Percentiles rank a stretch among this genome's conserved stretches.
Conservation (phyloP, 1,284 basidiomycete species). For the Pseudozyma hubeiensis region DNA sequence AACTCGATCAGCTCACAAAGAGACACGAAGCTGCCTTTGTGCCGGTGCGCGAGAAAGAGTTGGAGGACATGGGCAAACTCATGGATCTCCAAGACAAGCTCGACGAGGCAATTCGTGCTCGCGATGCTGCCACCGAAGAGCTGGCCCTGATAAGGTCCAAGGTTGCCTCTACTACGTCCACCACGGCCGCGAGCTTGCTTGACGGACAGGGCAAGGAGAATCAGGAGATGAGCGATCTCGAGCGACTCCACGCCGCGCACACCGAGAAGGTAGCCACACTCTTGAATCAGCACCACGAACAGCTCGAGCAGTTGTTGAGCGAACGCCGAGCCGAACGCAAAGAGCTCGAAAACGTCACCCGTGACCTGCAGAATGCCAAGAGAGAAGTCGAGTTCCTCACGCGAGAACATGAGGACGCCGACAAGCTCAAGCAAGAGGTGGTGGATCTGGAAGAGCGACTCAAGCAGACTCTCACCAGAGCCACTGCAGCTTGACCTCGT, state of each 20-base stretch:
- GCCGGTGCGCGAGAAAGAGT: constrained; percentile 34
- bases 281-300: constrained; percentile 40
- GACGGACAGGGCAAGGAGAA: constrained; percentile 36
- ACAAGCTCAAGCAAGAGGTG: constrained; percentile 44
- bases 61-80: constrained; percentile 39
- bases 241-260: constrained; percentile 51
- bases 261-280: constrained; percentile 45
- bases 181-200: constrained; percentile 29
- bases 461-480: constrained; percentile 2
- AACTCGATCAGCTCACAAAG: constrained; percentile 26
- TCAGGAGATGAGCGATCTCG: constrained; percentile 45
- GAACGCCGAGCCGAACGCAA: constrained; percentile 26
- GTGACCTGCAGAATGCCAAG: constrained; percentile 50
- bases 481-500: constrained; percentile 11
- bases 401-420: constrained; percentile 33
- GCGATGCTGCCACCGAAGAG: constrained; percentile 36
- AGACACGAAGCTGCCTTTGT: constrained; percentile 37
- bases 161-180: constrained; percentile 27
- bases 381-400: constrained; percentile 43
- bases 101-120: constrained; percentile 45
- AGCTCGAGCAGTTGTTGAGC: constrained; percentile 24
- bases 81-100: constrained; percentile 55
- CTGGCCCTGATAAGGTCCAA: constrained; percentile 30
- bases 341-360: constrained; percentile 29
- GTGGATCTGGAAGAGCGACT: constrained; percentile 34